Base-by-base conservation (phyloP, 176 grass and related monocot genomes). In the Rhynchospora tenuis region DNA sequence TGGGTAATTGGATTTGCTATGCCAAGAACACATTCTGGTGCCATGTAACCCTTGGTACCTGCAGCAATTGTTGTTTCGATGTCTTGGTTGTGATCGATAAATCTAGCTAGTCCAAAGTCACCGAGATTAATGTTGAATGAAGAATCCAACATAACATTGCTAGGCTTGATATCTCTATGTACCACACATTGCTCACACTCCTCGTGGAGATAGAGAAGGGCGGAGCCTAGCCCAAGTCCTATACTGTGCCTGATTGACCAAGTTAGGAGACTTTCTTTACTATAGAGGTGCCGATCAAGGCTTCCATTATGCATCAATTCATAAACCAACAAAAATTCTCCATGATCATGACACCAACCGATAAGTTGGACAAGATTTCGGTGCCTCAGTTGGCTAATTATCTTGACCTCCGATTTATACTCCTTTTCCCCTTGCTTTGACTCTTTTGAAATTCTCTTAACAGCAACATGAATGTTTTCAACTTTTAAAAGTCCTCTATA, bases 101-200 rank as follows among this genome's bases (percentile, higher is more conserved):
- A 46, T 15, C 82, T 45, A 15, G 82, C 82, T 69, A 84, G 23
- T 6, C 82, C 82, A 9, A 84, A 84, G 55, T 84, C 82, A 8
- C 82, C 82, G 0, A 84, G 82, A 22, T 84, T 84, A 24, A 64
- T 20, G 55, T 56, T 57, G 64, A 84, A 84, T 11, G 64, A 68
- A 14, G 38, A 67, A 57, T 84, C 82, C 8, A 82, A 17, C 79
- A 82, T 82, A 22, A 82, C 14, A 19, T 82, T 82, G 31, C 79
- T 78, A 16, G 73, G 73, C 26, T 78, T 78, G 13, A 78, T 26
- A 78, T 78, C 73, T 56, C 73, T 78, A 15, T 82, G 82, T 20
- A 84, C 61, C 45, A 84, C 82, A 33, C 82, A 84, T 70, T 84
- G 82, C 46, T 73, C 64, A 64, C 82, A 84, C 45, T 73, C 63